Base-by-base conservation (phyloP, 306 rosid genomes). In the Prunus kanzakura region DNA sequence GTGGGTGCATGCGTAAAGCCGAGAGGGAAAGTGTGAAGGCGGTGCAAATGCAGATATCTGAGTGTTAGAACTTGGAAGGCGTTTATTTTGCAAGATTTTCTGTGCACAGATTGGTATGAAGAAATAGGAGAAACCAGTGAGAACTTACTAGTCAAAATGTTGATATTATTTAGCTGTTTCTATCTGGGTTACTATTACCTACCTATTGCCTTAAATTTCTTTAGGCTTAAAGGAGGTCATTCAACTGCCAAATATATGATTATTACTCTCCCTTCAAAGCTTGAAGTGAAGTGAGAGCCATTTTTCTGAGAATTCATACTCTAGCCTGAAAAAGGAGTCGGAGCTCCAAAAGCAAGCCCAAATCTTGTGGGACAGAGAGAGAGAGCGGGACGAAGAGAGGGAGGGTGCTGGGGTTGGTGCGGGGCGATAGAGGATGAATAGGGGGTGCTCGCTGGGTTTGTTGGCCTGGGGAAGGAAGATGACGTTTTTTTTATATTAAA, bases 281-380 rank as follows among this genome's bases (percentile, higher is more conserved):
- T 13, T 47, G 41, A 35, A 38, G 43, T 38, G 9, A 38, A 38
- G 43, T 38, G 43, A 35, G 41, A 38, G 43, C 43, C 43, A 0
- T 47, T 47, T 47, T 47, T 47, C 15, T 47, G 16, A 47, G 51
- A 47, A 16, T 13, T 47, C 51, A 47, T 11, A 13, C 51, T 47
- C 51, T 47, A 47, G 82, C 85, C 87, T 91, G 45, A 58, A 84
- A 67, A 70, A 79, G 58, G 73, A 77, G 3, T 72, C 91, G 6
- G 91, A 87, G 67, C 43, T 83, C 2, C 84, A 82, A 14, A 92
- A 76, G 74, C 91, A 90, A 81, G 82, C 82, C 0, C 89, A 87
- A 54, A 85, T 92, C 27, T 85, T 84, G 65, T 80, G 27, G 27
- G 27, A 25, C 27, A 25, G 27, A 25, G 27, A 25, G 27, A 25